Percentiles rank a stretch among this genome's conserved stretches.
These are phyloP conservation scores for Penicillium griseofulvum DNA, from an alignment of 2,329 filamentous ascomycete species.

Conservation along the genomic window DNA sequence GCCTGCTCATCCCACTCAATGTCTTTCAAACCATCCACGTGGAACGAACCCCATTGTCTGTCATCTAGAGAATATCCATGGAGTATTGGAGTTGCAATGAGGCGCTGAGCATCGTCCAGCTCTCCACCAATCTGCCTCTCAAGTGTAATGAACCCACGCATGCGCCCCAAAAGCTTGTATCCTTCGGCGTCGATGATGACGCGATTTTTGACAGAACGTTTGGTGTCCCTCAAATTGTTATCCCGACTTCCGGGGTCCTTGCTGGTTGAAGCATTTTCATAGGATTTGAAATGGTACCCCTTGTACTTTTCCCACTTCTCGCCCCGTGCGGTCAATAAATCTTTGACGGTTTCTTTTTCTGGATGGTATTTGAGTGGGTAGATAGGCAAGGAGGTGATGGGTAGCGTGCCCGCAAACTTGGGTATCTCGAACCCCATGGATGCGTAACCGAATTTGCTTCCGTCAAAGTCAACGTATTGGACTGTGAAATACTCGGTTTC, in stretches of 20 bases:
- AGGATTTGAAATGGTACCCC: conserved; percentile 52
- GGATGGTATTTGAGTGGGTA: conserved; percentile 49
- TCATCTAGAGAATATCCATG: conserved; percentile 50
- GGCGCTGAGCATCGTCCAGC: conserved; percentile 42
- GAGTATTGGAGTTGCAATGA: conserved; percentile 44
- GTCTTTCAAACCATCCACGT: conserved; percentile 39
- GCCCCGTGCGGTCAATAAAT: conserved; percentile 47
- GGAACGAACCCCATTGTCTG: conserved; percentile 39
- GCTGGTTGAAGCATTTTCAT: conserved; percentile 45
- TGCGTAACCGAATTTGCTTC: conserved; percentile 17
- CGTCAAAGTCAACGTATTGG: conserved; percentile 23
- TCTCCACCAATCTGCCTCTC: conserved; percentile 18
- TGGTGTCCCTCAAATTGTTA: neutral
- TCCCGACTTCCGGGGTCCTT: conserved; percentile 28
- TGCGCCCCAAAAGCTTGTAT: conserved; percentile 46
- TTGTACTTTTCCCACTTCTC: conserved; percentile 47
- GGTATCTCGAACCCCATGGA: conserved; percentile 3
- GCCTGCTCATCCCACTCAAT: conserved; percentile 48
- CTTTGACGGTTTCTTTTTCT: conserved; percentile 38
- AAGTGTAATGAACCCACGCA: conserved; percentile 34
- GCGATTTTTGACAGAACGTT: conserved; percentile 44
- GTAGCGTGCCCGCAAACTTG: conserved; percentile 35
- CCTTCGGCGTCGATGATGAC: conserved; percentile 55
- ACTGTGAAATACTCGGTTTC: neutral
- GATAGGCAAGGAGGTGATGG: conserved; percentile 43